Conservation (phyloP, 139 green algal genomes). For the Nannochloris sp. region DNA sequence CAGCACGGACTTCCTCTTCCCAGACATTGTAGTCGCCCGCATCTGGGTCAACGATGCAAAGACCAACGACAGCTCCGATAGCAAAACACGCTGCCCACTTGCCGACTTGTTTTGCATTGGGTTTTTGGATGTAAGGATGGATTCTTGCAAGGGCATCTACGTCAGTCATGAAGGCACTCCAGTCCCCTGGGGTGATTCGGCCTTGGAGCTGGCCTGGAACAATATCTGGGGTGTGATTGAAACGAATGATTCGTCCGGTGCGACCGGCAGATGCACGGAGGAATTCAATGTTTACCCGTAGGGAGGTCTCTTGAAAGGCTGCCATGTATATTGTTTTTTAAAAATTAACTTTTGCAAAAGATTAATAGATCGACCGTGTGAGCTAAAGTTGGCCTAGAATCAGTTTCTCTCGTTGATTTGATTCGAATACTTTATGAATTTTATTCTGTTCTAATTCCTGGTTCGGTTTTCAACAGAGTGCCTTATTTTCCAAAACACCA, state of each 20-base stretch:
- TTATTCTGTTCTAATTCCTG: no score
- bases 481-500: no score
- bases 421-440: no score
- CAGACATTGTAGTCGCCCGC: slow-evolving; percentile 29
- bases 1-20: neutral
- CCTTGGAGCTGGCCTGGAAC: slow-evolving; percentile 19
- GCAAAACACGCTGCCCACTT: slow-evolving; percentile 16
- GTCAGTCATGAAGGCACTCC: slow-evolving; percentile 13
- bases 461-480: no score
- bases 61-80: slow-evolving; percentile 22
- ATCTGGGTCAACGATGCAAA: slow-evolving; percentile 26
- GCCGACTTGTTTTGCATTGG: neutral
- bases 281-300: slow-evolving; percentile 34
- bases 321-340: slow-evolving; percentile 1
- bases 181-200: slow-evolving; percentile 6
- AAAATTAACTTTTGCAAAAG: neutral
- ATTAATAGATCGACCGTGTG: no score
- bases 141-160: slow-evolving; percentile 6
- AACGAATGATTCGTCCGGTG: slow-evolving; percentile 15
- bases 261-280: slow-evolving; percentile 8
- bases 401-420: no score
- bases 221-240: slow-evolving; percentile 16
- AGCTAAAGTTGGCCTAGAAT: no score
- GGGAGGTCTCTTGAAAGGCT: slow-evolving; percentile 18
- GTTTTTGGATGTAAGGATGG: slow-evolving; percentile 23